phyloP scores from a whole-genome alignment of 352 stramenopile species.

The Pythium dissotocum region DNA sequence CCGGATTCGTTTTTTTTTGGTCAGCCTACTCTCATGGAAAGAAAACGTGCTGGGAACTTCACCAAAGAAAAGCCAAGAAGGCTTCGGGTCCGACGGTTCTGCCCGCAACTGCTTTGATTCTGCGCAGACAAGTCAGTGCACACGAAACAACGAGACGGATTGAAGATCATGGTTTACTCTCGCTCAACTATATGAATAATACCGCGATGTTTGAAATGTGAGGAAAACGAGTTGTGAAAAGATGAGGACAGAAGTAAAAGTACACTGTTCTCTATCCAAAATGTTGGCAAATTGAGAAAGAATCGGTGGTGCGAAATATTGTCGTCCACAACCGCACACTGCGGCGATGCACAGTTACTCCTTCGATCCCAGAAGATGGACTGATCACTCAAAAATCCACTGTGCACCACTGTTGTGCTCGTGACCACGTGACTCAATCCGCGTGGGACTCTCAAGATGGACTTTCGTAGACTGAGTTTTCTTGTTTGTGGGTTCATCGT shows the following conservation, averaged over 20 bases:
- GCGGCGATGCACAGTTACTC: no score
- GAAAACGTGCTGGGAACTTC: constrained; percentile 1
- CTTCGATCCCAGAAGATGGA: background rate
- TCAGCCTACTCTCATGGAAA: constrained; percentile 5
- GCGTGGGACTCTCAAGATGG: background rate
- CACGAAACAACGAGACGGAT: constrained; percentile 10
- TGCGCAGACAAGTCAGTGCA: constrained; percentile 14
- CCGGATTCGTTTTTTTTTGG: constrained; percentile 3
- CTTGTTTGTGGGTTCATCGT: background rate
- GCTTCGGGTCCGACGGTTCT: background rate
- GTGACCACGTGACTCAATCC: background rate
- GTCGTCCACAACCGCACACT: background rate
- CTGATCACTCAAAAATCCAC: background rate
- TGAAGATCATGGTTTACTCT: background rate
- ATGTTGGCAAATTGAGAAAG: background rate
- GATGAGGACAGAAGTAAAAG: no score
- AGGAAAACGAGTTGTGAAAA: no score
- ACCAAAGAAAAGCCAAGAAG: constrained; percentile 1
- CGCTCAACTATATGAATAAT: background rate
- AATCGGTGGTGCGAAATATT: background rate
- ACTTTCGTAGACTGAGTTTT: background rate
- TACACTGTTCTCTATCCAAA: no score
- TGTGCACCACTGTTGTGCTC: background rate
- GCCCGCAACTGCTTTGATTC: background rate
- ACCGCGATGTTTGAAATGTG: no score